Evolutionary conservation across 2,329 filamentous ascomycete species (phyloP), one percentile per base, ranked within the genome.

Genomic region (Neonectria coccinea): DNA sequence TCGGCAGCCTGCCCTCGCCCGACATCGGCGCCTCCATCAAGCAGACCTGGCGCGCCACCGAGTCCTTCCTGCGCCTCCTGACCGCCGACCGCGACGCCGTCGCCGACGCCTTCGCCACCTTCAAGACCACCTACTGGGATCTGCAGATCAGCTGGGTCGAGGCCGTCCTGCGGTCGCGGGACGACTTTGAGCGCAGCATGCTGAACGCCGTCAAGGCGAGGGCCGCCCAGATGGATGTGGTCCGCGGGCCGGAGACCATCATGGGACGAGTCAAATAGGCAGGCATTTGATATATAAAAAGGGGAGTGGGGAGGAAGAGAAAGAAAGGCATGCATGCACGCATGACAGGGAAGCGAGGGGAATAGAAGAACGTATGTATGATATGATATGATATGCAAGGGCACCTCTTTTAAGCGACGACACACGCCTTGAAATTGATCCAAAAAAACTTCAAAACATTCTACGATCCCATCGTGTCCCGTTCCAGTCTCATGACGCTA

Each of bases 121-220:
- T 99, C 82, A 98, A 97, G 84, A 83, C 81, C 42, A 86, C 88
- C 50, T 97, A 97, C 79, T 97, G 95, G 92, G 96, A 99, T 80
- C 83, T 98, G 76, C 93, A 97, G 78, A 90, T 98, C 64, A 91
- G 90, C 50, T 99, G 96, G 96, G 94, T 99, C 8, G 97, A 99
- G 83, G 91, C 92, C 7, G 95, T 97, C 52, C 77, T 99, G 68
- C 87, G 94, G 70, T 86, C 89, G 2, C 85, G 97, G 71, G 96
- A 99, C 79, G 96, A 99, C 81, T 98, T 97, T 80, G 96, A 98
- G 79, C 86, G 95, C 70, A 87, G 88, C 65, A 93, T 98, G 92
- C 79, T 98, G 68, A 96, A 93, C 75, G 87, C 89, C 18, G 91
- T 98, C 53, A 98, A 98, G 84, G 89, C 89, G 2, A 88, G 90